Conservation (phyloP, 495 filamentous ascomycete species). For the Stereocaulon alpinum region DNA sequence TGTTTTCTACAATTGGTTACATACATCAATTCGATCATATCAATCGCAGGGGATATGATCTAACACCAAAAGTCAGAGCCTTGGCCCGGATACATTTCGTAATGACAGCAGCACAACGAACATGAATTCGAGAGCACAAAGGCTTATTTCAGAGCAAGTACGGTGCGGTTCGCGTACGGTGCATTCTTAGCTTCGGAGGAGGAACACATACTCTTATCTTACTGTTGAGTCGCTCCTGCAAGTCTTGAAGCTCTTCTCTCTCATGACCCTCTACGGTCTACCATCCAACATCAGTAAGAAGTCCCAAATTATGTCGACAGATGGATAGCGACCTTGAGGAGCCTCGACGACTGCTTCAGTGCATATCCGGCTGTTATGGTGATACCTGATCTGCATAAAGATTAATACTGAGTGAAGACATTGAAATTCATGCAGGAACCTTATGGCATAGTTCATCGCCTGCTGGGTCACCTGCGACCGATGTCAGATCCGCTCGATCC, state of each 20-base stretch:
- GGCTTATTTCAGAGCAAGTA: not conserved
- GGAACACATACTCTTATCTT: conserved; percentile 64
- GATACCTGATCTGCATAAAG: conserved; percentile 59
- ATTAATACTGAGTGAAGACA: conserved; percentile 8
- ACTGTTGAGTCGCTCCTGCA: conserved; percentile 68
- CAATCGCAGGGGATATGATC: conserved; percentile 87
- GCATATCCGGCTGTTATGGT: conserved; percentile 80
- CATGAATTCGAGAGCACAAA: not conserved
- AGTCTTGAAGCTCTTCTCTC: conserved; percentile 54
- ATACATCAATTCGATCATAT: conserved; percentile 88
- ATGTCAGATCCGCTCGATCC: conserved; percentile 10
- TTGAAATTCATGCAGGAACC: conserved; percentile 28
- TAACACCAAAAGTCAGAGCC: conserved; percentile 20
- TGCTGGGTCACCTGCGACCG: conserved; percentile 57
- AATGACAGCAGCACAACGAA: too few species aligned
- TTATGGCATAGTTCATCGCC: conserved; percentile 84
- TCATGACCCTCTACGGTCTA: conserved; percentile 61
- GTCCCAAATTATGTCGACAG: not conserved
- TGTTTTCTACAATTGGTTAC: conserved; percentile 15
- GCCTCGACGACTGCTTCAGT: conserved; percentile 64
- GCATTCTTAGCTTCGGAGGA: not conserved
- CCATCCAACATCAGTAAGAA: not conserved
- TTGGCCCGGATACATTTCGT: not conserved
- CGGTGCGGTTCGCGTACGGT: not conserved
- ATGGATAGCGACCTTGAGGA: conserved; percentile 52